phyloP scores from a whole-genome alignment of 176 grass and related monocot genomes.

The Phyllostachys edulis region DNA sequence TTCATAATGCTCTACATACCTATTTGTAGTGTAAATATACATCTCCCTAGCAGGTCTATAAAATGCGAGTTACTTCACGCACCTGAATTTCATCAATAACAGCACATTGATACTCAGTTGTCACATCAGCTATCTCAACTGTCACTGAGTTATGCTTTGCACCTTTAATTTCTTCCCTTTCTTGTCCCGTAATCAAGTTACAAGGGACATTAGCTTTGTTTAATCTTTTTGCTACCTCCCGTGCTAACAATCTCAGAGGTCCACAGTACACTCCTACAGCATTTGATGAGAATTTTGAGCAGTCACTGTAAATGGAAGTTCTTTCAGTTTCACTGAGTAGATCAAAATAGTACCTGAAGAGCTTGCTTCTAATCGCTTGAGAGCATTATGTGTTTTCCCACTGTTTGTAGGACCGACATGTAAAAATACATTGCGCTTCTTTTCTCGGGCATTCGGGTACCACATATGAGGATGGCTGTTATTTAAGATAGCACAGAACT shows the following conservation, averaged over 20 bases:
- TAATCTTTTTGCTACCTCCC: slow-evolving; percentile 83
- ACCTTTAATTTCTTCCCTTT: slow-evolving; percentile 78
- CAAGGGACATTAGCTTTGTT: slow-evolving; percentile 82
- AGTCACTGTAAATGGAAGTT: slow-evolving; percentile 6
- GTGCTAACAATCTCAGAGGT: slow-evolving; percentile 87
- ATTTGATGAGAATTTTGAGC: slow-evolving; percentile 23
- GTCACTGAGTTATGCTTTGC: slow-evolving; percentile 89
- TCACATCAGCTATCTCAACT: slow-evolving; percentile 89
- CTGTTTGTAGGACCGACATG: slow-evolving; percentile 96
- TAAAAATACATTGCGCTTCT: slow-evolving; percentile 95
- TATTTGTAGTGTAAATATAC: background rate
- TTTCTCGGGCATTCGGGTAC: slow-evolving; percentile 88
- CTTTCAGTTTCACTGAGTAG: slow-evolving; percentile 19
- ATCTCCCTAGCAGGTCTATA: slow-evolving; percentile 12
- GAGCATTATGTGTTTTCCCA: slow-evolving; percentile 95
- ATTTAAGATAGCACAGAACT: slow-evolving; percentile 34
- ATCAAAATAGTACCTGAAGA: slow-evolving; percentile 67
- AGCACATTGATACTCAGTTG: slow-evolving; percentile 76
- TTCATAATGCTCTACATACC: background rate
- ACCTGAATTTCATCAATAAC: slow-evolving; percentile 99
- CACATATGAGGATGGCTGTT: slow-evolving; percentile 80
- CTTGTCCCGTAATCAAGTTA: slow-evolving; percentile 94
- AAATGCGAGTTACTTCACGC: slow-evolving; percentile 24
- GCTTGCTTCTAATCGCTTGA: slow-evolving; percentile 82
- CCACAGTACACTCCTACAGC: slow-evolving; percentile 89